A percentile compares a stretch with the other conserved stretches of the same genome.
Evolutionary conservation across 495 filamentous ascomycete species (phyloP).

Genomic region (Xylaria grammica): DNA sequence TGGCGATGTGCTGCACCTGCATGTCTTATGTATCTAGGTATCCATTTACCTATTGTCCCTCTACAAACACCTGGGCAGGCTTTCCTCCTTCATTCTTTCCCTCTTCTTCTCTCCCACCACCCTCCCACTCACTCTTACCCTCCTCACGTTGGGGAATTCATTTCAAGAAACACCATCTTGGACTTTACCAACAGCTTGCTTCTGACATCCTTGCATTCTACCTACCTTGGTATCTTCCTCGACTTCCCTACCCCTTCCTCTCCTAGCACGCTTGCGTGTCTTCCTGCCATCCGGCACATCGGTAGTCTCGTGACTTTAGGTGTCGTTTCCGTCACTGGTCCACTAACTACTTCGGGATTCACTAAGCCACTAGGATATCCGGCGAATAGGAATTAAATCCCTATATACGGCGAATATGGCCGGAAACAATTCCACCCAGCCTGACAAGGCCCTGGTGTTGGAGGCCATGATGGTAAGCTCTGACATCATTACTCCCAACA

Average conservation of each 20-base stretch:
- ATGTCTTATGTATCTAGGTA: no score
- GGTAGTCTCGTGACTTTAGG: not conserved
- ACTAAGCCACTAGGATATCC: not conserved
- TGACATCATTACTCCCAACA: not conserved
- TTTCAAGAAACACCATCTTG: not conserved
- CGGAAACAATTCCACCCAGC: not conserved
- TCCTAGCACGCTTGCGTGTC: no score
- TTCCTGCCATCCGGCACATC: not conserved
- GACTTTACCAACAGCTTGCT: not conserved
- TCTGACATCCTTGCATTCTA: no score
- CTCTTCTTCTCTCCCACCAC: not conserved
- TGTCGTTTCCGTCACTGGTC: not conserved
- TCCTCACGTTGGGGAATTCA: no score
- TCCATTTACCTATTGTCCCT: not conserved
- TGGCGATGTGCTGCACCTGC: slow-evolving; percentile 5
- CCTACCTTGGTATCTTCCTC: no score
- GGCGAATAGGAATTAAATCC: not conserved
- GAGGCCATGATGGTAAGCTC: slow-evolving; percentile 33
- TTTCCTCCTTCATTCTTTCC: not conserved
- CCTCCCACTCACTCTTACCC: not conserved
- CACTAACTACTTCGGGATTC: not conserved
- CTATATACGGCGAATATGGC: slow-evolving; percentile 10
- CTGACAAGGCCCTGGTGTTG: not conserved
- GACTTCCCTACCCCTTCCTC: no score
- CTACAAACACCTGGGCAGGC: not conserved